Base-by-base conservation (phyloP, 371 early-diverging fungal genomes). In the Syncephalastrum racemosum region DNA sequence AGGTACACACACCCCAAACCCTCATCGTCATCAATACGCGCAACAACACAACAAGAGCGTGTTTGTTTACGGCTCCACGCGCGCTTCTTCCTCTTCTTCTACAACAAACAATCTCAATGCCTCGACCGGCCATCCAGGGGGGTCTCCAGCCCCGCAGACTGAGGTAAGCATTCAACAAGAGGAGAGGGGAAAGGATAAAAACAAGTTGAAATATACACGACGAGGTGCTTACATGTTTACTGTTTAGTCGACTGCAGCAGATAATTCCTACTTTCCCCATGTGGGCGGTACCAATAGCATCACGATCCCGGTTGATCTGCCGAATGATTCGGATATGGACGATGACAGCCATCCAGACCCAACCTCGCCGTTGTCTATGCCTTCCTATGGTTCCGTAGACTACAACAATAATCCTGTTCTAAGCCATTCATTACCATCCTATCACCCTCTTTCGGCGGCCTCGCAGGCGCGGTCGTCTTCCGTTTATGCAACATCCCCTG, bases 281-380 rank as follows among this genome's bases (percentile, higher is more conserved):
- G 46, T 53, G 39, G 49, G 53, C 39, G 52, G 59, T 36, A 47
- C 58, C 45, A 66, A 58, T 40, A 70, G 70, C 58, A 70, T 70
- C 45, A 70, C 70, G 15, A 70, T 70, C 19, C 70, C 70, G 1
- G 63, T 63, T 24, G 66, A 66, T 53, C 44, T 70, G 52, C 60
- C 65, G 4, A 60, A 57, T 1, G 70, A 70, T 56, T 66, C 70
- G 15, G 70, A 70, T 51, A 66, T 66, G 66, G 70, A 70, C 14
- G 63, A 66, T 18, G 60, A 63, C 43, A 40, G 50, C 22, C 43
- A 56, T 18, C 50, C 56, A 36, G 61, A 53, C 16, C 46, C 58
- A 3, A 47, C 58, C 5, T 63, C 63, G 4, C 65, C 65, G 3
- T 46, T 57, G 14, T 56, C 65, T 4, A 53, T 53, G 41, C 43